Base-by-base conservation (phyloP, 306 rosid species). In the Lathyrus tuberosus region DNA sequence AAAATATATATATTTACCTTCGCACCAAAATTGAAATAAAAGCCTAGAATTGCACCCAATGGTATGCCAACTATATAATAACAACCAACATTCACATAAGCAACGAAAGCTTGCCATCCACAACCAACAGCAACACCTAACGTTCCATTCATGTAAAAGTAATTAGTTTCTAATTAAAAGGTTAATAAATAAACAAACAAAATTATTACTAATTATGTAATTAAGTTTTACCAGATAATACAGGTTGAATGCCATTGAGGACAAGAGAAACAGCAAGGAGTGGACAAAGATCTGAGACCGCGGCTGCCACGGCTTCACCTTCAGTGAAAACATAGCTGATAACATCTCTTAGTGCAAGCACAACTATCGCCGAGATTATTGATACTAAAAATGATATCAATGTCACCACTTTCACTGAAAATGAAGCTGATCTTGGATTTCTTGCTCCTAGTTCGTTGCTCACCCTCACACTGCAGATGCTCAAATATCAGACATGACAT, bases 41-140 rank as follows among this genome's bases (percentile, higher is more conserved):
- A 90, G 20, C 96, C 96, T 1, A 90, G 76, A 71, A 84, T 49
- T 0, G 70, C 1, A 9, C 96, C 96, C 68, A 90, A 1, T 2
- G 96, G 95, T 33, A 90, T 56, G 30, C 96, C 96, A 76, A 87
- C 67, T 12, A 77, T 67, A 65, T 86, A 87, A 37, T 87, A 89
- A 60, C 95, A 83, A 2, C 89, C 90, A 5, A 92, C 83, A 43
- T 92, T 92, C 6, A 92, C 85, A 44, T 84, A 92, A 0, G 98
- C 98, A 1, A 89, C 96, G 13, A 89, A 84, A n/a, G 88, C 22
- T 79, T 92, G 98, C 96, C 98, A 92, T 76, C 96, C 96, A 62
- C 97, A 89, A 6, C 97, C 97, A 73, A 92, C 92, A 68, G 97
- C 97, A 69, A 92, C 96, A 5, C 97, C 97, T 62, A 35, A 35